phyloP scores from a whole-genome alignment of 805 yeast species.

The Candida parachauliodes region DNA sequence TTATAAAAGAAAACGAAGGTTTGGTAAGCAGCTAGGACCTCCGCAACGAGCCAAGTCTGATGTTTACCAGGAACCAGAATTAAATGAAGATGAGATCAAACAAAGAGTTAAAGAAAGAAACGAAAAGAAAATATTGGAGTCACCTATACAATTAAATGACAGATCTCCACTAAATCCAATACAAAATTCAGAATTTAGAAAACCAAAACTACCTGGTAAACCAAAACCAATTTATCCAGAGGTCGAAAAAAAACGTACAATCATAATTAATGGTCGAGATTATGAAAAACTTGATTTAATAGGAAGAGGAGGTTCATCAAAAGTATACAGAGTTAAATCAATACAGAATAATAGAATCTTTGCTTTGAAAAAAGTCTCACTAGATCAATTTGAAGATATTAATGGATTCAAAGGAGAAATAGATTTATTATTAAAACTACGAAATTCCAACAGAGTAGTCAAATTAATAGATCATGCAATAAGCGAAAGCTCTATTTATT shows the following conservation, averaged over 20 bases:
- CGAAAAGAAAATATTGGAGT: neutral
- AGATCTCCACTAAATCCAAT: constrained; percentile 11
- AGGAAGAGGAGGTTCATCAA: constrained; percentile 92
- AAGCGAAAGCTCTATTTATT: constrained; percentile 55
- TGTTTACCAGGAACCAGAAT: constrained; percentile 8
- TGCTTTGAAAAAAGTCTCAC: constrained; percentile 78
- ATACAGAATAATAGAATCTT: constrained; percentile 49
- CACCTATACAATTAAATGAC: neutral
- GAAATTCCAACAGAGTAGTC: constrained; percentile 68
- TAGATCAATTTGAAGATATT: constrained; percentile 77
- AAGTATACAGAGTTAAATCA: constrained; percentile 75
- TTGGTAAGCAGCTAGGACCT: constrained; percentile 43
- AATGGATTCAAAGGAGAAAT: constrained; percentile 89
- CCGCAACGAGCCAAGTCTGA: constrained; percentile 46
- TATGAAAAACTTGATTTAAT: constrained; percentile 75
- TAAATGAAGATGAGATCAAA: constrained; percentile 16
- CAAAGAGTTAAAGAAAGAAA: constrained; percentile 25
- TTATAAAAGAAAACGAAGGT: constrained; percentile 31
- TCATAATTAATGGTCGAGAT: constrained; percentile 49
- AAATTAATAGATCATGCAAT: constrained; percentile 71
- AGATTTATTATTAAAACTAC: constrained; percentile 60
- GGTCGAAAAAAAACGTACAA: constrained; percentile 24
- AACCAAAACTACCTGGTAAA: constrained; percentile 27
- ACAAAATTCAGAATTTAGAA: constrained; percentile 23
- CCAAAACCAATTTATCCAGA: constrained; percentile 8